Evolutionary conservation across 108 stramenopile species (phyloP), one percentile per base, ranked within the genome.

Genomic region (Thalassiosira profunda): DNA sequence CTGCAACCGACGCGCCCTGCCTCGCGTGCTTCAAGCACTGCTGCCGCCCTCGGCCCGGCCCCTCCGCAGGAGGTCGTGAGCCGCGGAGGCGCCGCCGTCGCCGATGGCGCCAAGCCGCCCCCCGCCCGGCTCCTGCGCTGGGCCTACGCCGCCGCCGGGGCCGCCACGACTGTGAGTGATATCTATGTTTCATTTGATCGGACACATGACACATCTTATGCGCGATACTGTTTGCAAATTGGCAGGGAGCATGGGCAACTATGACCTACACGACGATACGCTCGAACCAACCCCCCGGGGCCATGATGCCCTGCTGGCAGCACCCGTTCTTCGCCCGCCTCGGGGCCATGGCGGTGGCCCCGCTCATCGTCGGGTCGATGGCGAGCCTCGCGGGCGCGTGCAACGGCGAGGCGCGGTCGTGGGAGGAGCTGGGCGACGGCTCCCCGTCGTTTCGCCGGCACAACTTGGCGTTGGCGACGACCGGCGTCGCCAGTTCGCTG

Each of bases 231-330:
- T n/a, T n/a, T n/a, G n/a, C n/a, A n/a, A n/a, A n/a, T n/a, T n/a
- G n/a, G n/a, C n/a, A n/a, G 8, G 36, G 18, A 4, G 61, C 61
- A 44, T 62, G 61, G 61, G 25, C 5, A 4, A 62, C 61, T 3
- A 45, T 62, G 42, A 45, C 47, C 44, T 7, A 5, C 41, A 62
- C 61, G 17, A 44, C 61, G 41, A 62, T 62, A 17, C 61, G 61
- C 20, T 17, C 15, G 20, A 62, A 62, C 61, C 61, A 62, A 25
- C 61, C 61, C 18, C 44, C 23, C 44, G 61, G 61, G 9, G 42
- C 42, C 42, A 45, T 62, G 44, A 45, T 62, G 61, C 61, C 61
- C n/a, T 25, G 17, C 18, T 21, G 2, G 2, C 44, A 62, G 41
- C 61, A 62, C 23, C 42, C 42, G 2, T 4, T 62, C 17, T 62